These are phyloP conservation scores for Adansonia rubrostipa DNA, from an alignment of 441 rosid species.

Conservation along the genomic window DNA sequence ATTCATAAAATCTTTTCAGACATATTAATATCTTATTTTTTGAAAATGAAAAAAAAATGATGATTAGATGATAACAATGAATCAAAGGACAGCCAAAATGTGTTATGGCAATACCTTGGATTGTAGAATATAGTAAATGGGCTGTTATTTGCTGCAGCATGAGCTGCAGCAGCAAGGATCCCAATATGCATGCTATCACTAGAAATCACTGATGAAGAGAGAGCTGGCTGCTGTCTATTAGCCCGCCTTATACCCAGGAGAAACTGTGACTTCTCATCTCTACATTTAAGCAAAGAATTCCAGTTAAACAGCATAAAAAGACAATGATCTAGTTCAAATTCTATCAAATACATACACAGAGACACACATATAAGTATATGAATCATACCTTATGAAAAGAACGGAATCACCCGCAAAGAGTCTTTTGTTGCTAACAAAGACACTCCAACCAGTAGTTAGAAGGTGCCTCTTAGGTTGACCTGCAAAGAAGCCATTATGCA, in stretches of 20 bases:
- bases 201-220: conserved; percentile 71
- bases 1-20: conserved; percentile 32
- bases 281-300: conserved; percentile 35
- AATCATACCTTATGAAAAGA: conserved; percentile 74
- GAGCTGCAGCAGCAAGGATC: conserved; percentile 81
- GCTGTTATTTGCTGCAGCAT: conserved; percentile 72
- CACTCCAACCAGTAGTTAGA: conserved; percentile 97
- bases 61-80: conserved; percentile 8
- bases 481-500: conserved; percentile 34
- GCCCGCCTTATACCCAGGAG: conserved; percentile 68
- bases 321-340: conserved; percentile 8
- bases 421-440: conserved; percentile 88
- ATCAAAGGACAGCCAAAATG: background rate
- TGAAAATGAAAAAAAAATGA: background rate
- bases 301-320: conserved; percentile 22
- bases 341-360: background rate
- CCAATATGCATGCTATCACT: conserved; percentile 87
- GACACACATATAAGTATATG: background rate
- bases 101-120: conserved; percentile 53
- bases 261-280: conserved; percentile 73
- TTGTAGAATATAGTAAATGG: conserved; percentile 69
- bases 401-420: conserved; percentile 98
- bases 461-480: conserved; percentile 95
- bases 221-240: conserved; percentile 66
- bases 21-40: background rate